Base-by-base conservation (phyloP, 768 basidiomycete genomes). In the Boletus barrowsii region DNA sequence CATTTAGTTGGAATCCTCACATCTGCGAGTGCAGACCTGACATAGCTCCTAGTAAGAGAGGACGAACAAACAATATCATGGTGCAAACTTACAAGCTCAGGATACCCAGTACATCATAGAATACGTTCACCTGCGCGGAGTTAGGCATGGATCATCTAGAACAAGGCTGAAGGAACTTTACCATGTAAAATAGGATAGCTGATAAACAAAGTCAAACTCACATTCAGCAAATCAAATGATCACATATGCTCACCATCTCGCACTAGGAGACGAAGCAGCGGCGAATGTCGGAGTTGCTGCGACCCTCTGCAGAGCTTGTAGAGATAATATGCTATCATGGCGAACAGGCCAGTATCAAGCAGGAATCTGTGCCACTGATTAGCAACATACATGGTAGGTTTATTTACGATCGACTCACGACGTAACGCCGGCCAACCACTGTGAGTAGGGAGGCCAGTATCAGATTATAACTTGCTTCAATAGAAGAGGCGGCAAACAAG, bases 221-320 rank as follows among this genome's bases (percentile, higher is more conserved):
- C 5, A 42, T 44, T 3, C 11, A 14, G 18, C 26, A 4, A 7
- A 41, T 29, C n/a, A 5, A 20, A 15, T 36, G 15, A 49, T 52
- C 49, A 15, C 35, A n/a, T 6, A 5, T 14, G 10, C 60, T 62
- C 20, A 62, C 54, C 49, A 29, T 55, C 54, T 26, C 49, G 54
- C n/a, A 51, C 6, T 3, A 55, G 36, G 22, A 55, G 47, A 35
- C 54, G 43, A 39, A 55, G 30, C 14, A 55, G 20, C 11, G 54
- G 54, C 10, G 49, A 55, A 26, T 20, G 9, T 18, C 18, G 36
- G 7, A 51, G 32, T 14, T 18, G 15, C 9, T 10, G 20, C n/a
- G 49, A 26, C 4, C 10, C 40, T 33, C 5, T 39, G 30, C 42
- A 57, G 20, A 51, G 46, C 42, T 30, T 35, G 49, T 26, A n/a